phyloP scores from a whole-genome alignment of 805 yeast species.

The Candida quercuum region DNA sequence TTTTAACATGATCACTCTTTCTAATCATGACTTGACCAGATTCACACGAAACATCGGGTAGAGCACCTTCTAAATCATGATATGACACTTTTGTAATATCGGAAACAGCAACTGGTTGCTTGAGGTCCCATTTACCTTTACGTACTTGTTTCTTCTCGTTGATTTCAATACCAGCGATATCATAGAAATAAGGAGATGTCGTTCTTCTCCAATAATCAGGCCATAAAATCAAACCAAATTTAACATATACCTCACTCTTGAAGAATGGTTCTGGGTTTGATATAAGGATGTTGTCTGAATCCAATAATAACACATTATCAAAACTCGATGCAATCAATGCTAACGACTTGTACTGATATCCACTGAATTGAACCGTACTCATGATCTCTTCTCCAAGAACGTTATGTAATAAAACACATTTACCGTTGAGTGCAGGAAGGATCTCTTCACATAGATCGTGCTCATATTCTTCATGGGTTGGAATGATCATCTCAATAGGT shows the following conservation, averaged over 20 bases:
- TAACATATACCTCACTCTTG: constrained; percentile 36
- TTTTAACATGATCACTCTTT: constrained; percentile 52
- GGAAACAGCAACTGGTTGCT: constrained; percentile 23
- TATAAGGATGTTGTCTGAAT: constrained; percentile 64
- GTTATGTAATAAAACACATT: constrained; percentile 56
- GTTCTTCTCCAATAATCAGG: constrained; percentile 76
- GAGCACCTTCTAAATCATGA: constrained; percentile 59
- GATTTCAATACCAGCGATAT: constrained; percentile 40
- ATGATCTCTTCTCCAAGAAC: constrained; percentile 53
- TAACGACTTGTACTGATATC: constrained; percentile 67
- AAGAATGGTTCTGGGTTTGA: constrained; percentile 43
- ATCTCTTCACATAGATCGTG: constrained; percentile 54
- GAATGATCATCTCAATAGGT: constrained; percentile 73
- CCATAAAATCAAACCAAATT: constrained; percentile 58
- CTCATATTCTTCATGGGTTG: constrained; percentile 62
- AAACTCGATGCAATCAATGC: constrained; percentile 73
- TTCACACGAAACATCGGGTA: constrained; percentile 66
- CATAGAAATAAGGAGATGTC: constrained; percentile 55
- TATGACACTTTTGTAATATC: constrained; percentile 31
- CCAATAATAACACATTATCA: constrained; percentile 67
- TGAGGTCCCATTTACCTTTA: constrained; percentile 25
- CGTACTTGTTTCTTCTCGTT: constrained; percentile 18
- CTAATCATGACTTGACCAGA: constrained; percentile 65
- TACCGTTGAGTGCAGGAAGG: constrained; percentile 55
- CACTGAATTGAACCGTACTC: constrained; percentile 44